These are phyloP conservation scores for Apophysomyces trapeziformis DNA, from an alignment of 371 early-diverging fungal species.

Conservation along the genomic window DNA sequence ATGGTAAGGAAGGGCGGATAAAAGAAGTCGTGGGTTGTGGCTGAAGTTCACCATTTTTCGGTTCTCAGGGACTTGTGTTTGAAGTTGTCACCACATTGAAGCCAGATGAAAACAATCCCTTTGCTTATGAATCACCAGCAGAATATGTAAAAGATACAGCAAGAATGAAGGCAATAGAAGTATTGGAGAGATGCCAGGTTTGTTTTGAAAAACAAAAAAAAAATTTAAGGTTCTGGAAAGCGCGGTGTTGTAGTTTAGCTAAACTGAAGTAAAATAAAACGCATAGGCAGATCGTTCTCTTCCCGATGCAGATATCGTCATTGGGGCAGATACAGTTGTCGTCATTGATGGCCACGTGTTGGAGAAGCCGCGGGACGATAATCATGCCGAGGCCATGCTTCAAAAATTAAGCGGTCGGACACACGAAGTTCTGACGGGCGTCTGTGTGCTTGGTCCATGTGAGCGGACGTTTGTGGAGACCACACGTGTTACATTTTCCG, in stretches of 20 bases:
- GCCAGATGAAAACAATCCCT: constrained; percentile 41
- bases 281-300: constrained; percentile 32
- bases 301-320: constrained; percentile 63
- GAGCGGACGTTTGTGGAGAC: constrained; percentile 49
- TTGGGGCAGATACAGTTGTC: constrained; percentile 85
- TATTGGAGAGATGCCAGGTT: constrained; percentile 43
- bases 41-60: constrained; percentile 12
- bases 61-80: constrained; percentile 61
- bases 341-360: constrained; percentile 58
- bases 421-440: constrained; percentile 72
- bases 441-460: constrained; percentile 50
- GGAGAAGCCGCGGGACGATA: constrained; percentile 60
- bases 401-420: constrained; percentile 54
- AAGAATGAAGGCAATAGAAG: constrained; percentile 42
- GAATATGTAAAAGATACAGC: constrained; percentile 48
- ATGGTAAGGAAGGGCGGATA: constrained; percentile 44
- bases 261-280: constrained; percentile 1
- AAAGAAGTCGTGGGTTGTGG: neutral
- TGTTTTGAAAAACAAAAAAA: constrained; percentile 6
- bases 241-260: neutral
- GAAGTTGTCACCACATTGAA: constrained; percentile 54
- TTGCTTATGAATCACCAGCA: constrained; percentile 25
- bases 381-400: constrained; percentile 66
- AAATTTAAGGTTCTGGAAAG: neutral
- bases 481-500: constrained; percentile 47